A percentile compares a stretch with the other conserved stretches of the same genome.
phyloP scores from a whole-genome alignment of 2,329 filamentous ascomycete genomes.

The Aureobasidium sp. region DNA sequence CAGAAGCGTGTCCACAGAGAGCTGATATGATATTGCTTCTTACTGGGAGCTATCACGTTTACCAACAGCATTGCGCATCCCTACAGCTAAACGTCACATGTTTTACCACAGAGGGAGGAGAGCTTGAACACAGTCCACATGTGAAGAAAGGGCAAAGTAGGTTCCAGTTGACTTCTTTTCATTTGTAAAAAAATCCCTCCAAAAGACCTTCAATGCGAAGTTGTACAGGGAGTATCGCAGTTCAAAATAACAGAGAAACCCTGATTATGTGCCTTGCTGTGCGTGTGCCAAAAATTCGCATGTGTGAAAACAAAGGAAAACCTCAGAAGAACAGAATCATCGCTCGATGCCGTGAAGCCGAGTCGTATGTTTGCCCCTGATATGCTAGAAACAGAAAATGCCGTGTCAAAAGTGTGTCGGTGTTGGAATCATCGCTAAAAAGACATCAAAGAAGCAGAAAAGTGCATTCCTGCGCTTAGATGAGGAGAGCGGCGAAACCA shows the following conservation, averaged over 20 bases:
- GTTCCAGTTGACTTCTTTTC: constrained; percentile 8
- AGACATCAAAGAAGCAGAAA: constrained; percentile 4
- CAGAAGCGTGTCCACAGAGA: too few relatives aligned
- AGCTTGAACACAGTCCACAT: not conserved
- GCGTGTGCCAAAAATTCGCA: not conserved
- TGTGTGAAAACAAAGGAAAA: constrained; percentile 1
- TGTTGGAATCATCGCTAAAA: not conserved
- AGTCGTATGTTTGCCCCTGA: not conserved
- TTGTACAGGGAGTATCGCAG: not conserved
- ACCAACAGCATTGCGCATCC: too few relatives aligned
- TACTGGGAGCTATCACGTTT: too few relatives aligned
- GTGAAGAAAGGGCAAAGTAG: not conserved
- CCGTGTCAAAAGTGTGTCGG: not conserved
- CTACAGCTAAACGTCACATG: too few relatives aligned
- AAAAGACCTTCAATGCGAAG: constrained; percentile 6
- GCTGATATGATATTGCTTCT: too few relatives aligned
- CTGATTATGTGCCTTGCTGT: constrained; percentile 7
- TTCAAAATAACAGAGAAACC: not conserved
- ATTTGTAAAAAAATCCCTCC: constrained; percentile 6
- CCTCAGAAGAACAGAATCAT: not conserved
- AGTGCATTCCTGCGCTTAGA: constrained; percentile 14
- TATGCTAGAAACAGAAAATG: not conserved
- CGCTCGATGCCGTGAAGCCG: constrained; percentile 1
- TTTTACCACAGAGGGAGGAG: too few relatives aligned
- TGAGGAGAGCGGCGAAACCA: constrained; percentile 19